Evolutionary conservation across 2,329 filamentous ascomycete species (phyloP), one percentile per base, ranked within the genome.

Genomic region (Claviceps lovelessii): DNA sequence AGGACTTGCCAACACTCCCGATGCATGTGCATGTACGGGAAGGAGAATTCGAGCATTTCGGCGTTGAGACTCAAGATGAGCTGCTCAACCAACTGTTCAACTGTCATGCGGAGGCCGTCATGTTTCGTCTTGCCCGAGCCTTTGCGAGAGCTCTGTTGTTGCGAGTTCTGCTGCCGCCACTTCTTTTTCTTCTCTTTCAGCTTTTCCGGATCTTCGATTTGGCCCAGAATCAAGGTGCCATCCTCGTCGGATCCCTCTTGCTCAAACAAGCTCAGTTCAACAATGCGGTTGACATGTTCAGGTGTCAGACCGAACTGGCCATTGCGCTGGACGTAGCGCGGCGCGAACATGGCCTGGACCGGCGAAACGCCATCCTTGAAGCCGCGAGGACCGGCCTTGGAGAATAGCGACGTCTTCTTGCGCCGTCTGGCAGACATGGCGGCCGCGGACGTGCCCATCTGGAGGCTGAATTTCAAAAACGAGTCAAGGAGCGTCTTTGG

Each of bases 1-100:
- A 76, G 65, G 3, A 73, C 49, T 15, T 56, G 57, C 72, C 72
- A 76, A 62, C 68, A 72, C 31, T 55, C 53, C 3, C 67, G 65
- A 57, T 75, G 74, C 56, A 76, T 59, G 73, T 57, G 52, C 44
- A 49, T 48, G 54, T 73, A 72, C n/a, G 73, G 70, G 51, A 74
- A 72, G 0, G 60, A 58, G 5, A 73, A 52, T 56, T 72, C 68
- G 1, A 68, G 4, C 0, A 63, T 54, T 57, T 76, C 73, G 7
- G 58, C 61, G 1, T 71, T 59, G 2, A 76, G 62, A 0, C 68
- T 61, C 11, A 66, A 56, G 2, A 61, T 58, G 2, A 75, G 62
- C 4, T 56, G 53, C 46, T 61, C 50, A 29, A 72, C 59, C 0
- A 74, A 64, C 23, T 67, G 47, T 4, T 60, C 59, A 0, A 61